phyloP scores from a whole-genome alignment of 306 rosid genomes.

The Dicorynia guianensis region DNA sequence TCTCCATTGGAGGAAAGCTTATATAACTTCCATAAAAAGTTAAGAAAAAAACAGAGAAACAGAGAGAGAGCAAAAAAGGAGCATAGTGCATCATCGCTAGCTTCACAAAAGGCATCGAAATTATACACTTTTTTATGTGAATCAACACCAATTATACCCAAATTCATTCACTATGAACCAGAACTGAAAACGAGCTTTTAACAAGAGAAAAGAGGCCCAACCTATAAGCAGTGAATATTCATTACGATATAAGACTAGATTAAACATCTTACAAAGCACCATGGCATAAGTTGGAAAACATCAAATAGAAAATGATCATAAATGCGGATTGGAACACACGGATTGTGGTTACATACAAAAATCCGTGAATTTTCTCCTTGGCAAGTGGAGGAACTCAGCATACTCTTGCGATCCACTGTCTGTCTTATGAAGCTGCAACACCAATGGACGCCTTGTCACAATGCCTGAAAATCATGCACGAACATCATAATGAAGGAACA shows the following conservation, averaged over 20 bases:
- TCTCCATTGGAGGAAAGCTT: background rate
- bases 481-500: background rate
- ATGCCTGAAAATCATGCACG: conserved; percentile 59
- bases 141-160: background rate
- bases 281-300: background rate
- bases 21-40: too few relatives aligned
- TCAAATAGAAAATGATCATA: background rate
- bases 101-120: background rate
- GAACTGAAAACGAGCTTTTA: background rate
- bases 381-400: conserved; percentile 85
- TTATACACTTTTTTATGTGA: background rate
- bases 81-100: background rate
- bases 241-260: background rate
- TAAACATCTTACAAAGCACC: background rate
- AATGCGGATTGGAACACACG: background rate
- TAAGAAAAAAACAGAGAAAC: too few relatives aligned
- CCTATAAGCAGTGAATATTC: background rate
- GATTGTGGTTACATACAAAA: conserved; percentile 59
- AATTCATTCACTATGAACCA: background rate
- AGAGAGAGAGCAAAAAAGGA: too few relatives aligned
- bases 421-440: conserved; percentile 25
- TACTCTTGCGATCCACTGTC: conserved; percentile 67
- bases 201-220: background rate
- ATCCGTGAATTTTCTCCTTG: conserved; percentile 65
- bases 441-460: conserved; percentile 15